Conservation (phyloP, 2,329 filamentous ascomycete species). For the Fusarium sp. region DNA sequence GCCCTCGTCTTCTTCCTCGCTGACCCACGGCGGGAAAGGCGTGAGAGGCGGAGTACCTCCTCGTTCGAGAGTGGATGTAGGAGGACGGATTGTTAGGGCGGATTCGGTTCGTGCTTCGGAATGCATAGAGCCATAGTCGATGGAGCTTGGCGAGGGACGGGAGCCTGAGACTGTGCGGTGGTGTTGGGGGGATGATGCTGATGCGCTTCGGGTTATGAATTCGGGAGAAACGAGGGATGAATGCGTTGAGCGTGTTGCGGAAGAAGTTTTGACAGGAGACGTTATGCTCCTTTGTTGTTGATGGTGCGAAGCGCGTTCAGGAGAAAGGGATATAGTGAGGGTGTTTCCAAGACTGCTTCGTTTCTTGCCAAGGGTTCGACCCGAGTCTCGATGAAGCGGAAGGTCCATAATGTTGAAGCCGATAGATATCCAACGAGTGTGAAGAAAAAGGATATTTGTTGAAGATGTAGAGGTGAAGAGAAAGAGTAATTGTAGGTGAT, state of each 20-base stretch:
- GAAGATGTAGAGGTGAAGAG: not conserved
- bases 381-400: conserved; percentile 11
- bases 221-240: conserved; percentile 25
- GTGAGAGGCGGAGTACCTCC: conserved; percentile 40
- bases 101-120: conserved; percentile 30
- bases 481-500: not conserved
- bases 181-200: not conserved
- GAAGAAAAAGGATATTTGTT: not conserved
- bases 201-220: conserved; percentile 9
- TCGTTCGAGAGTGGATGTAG: conserved; percentile 7
- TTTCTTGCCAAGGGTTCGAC: conserved; percentile 30
- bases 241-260: conserved; percentile 8
- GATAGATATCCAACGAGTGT: not conserved
- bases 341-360: conserved; percentile 22
- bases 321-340: conserved; percentile 30
- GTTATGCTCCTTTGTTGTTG: conserved; percentile 16
- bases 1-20: conserved; percentile 33
- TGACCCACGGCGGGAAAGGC: conserved; percentile 45
- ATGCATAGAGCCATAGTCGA: conserved; percentile 26
- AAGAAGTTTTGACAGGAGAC: conserved; percentile 10
- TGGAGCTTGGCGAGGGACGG: conserved; percentile 10
- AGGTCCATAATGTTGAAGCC: conserved; percentile 19
- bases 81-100: conserved; percentile 34
- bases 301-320: conserved; percentile 13
- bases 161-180: conserved; percentile 15